Evolutionary conservation across 1,139 yeast genomes (phyloP).

Genomic region (Yamadazyma membranifaciens): DNA sequence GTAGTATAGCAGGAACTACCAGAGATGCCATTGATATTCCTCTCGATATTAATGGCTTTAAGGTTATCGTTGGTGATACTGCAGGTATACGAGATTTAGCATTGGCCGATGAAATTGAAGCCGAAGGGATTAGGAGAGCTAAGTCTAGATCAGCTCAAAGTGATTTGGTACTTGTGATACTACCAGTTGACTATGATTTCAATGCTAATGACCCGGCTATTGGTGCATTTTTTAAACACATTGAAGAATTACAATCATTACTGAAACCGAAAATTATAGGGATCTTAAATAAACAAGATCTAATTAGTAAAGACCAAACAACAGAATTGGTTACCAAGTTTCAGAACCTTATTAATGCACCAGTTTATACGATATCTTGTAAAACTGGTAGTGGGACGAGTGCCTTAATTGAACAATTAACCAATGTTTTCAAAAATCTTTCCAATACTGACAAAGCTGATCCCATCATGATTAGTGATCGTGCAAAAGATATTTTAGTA

Average conservation of each 20-base stretch:
- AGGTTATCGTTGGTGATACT: constrained; percentile 84
- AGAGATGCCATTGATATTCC: constrained; percentile 85
- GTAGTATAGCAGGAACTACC: constrained; percentile 92
- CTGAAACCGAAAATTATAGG: constrained; percentile 33
- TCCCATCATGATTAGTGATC: constrained; percentile 67
- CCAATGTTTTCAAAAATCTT: constrained; percentile 46
- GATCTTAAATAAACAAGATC: constrained; percentile 62
- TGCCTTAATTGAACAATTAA: constrained; percentile 33
- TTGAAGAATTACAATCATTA: constrained; percentile 20
- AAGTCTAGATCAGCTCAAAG: constrained; percentile 54
- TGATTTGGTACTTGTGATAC: constrained; percentile 58
- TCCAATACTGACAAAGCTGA: constrained; percentile 50
- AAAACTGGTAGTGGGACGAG: constrained; percentile 54
- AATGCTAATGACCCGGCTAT: constrained; percentile 5
- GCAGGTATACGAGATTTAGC: constrained; percentile 76
- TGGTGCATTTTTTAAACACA: constrained; percentile 31
- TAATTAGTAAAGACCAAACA: constrained; percentile 28
- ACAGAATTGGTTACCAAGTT: constrained; percentile 7
- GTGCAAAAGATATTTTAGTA: constrained; percentile 70
- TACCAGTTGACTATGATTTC: constrained; percentile 32
- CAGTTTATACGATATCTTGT: constrained; percentile 62
- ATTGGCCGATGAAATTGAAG: constrained; percentile 61
- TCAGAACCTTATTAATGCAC: constrained; percentile 1
- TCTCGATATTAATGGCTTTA: constrained; percentile 78
- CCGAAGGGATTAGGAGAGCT: constrained; percentile 82